These are phyloP conservation scores for Exophiala xenobiotica DNA, from an alignment of 2,329 filamentous ascomycete genomes.

Conservation along the genomic window DNA sequence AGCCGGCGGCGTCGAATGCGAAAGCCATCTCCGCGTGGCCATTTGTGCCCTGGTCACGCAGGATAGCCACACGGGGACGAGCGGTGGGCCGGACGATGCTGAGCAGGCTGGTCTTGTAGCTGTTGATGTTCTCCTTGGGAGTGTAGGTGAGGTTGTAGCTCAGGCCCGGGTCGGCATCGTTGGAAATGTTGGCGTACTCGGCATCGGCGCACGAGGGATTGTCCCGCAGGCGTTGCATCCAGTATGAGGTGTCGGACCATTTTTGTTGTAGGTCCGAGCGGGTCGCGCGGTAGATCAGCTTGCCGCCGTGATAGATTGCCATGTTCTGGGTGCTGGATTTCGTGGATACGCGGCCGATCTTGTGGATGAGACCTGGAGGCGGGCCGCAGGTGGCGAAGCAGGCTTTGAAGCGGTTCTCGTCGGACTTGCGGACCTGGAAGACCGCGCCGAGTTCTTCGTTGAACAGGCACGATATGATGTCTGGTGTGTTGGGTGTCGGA, in stretches of 20 bases:
- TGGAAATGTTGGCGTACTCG: slow-evolving; percentile 73
- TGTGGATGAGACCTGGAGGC: slow-evolving; percentile 75
- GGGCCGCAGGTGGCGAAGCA: slow-evolving; percentile 91
- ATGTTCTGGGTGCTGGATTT: slow-evolving; percentile 69
- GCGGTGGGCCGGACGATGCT: slow-evolving; percentile 60
- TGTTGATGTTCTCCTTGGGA: slow-evolving; percentile 63
- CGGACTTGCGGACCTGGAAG: slow-evolving; percentile 85
- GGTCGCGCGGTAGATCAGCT: slow-evolving; percentile 66
- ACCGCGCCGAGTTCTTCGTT: slow-evolving; percentile 95
- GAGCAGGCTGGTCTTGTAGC: slow-evolving; percentile 45
- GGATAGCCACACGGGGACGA: slow-evolving; percentile 79
- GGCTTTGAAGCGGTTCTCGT: slow-evolving; percentile 81
- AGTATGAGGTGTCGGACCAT: slow-evolving; percentile 85
- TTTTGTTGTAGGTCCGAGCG: slow-evolving; percentile 76
- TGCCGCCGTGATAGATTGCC: slow-evolving; percentile 69
- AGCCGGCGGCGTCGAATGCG: slow-evolving; percentile 86
- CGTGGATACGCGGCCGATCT: slow-evolving; percentile 73
- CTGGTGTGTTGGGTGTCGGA: slow-evolving; percentile 60
- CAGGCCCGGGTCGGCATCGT: slow-evolving; percentile 77
- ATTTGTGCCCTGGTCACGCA: slow-evolving; percentile 94
- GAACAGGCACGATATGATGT: slow-evolving; percentile 78
- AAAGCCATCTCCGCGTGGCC: slow-evolving; percentile 98
- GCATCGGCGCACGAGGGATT: slow-evolving; percentile 82
- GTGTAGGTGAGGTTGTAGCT: slow-evolving; percentile 80
- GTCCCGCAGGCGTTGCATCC: slow-evolving; percentile 88